Base-by-base conservation (phyloP, 441 rosid genomes). In the Raphanus hybrid region DNA sequence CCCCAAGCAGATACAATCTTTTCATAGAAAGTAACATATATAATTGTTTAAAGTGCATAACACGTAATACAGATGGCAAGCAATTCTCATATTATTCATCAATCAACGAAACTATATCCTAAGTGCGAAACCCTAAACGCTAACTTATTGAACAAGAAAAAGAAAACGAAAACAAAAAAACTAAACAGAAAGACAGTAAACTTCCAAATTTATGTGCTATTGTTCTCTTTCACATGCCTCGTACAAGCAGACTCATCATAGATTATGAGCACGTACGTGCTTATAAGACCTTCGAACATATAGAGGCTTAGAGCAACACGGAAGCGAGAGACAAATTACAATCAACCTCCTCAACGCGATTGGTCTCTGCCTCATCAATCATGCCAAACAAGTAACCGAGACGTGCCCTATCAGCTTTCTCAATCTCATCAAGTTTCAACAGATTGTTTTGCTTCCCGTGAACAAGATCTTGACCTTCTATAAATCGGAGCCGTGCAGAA, bases 321-420 rank as follows among this genome's bases (percentile, higher is more conserved):
- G 39, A 67, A 8, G 63, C 4, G 37, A 18, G 5, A 8, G 60
- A 34, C 15, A 23, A 23, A 23, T 23, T 23, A 23, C 26, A 63
- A 32, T 12, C n/a, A 23, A 14, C 34, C 8, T 74, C 34, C 27
- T 74, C 71, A 39, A 26, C 8, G 6, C 12, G 18, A 55, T 37
- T 39, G 18, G 3, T 9, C 3, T 66, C 43, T 48, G 6, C 45
- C 6, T 54, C 10, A 14, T 34, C 48, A 14, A 16, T 15, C 37
- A 3, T 55, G 18, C 29, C 27, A 43, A 74, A 74, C 50, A 74
- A 55, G 71, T 2, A 54, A 58, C 9, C 15, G 20, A 55, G 58
- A 41, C 77, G 71, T 26, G 43, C 58, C 71, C 7, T 15, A 57
- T 74, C 77, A 74, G 71, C 32, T 65, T 7, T 74, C 58, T 55